Conservation (phyloP, 1,284 basidiomycete genomes). For the Cutaneotrichosporon dermatis region DNA sequence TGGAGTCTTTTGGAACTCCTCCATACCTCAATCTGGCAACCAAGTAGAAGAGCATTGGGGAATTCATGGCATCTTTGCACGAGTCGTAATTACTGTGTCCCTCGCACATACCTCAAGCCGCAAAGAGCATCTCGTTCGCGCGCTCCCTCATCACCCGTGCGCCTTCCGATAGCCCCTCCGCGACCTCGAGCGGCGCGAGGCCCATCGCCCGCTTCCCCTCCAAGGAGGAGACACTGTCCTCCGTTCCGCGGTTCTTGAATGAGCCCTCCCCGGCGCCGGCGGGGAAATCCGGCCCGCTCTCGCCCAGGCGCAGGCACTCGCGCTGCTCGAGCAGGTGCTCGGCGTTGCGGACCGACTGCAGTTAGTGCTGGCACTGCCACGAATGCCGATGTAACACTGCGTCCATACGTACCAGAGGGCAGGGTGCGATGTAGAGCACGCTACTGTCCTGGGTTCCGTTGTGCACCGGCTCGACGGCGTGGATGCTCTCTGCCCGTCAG, state of each 20-base stretch:
- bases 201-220: constrained; percentile 51
- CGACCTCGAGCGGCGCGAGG: constrained; percentile 25
- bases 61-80: no score
- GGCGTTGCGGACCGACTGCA: constrained; percentile 57
- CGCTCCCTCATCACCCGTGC: constrained; percentile 19
- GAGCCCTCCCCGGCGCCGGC: constrained; percentile 63
- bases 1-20: no score
- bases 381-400: no score
- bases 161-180: constrained; percentile 4
- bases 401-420: constrained; percentile 52
- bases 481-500: constrained; percentile 53
- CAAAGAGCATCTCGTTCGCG: constrained; percentile 1
- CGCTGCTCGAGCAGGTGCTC: constrained; percentile 61
- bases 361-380: background rate
- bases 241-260: constrained; percentile 55
- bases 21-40: no score
- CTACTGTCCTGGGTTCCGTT: constrained; percentile 61
- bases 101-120: no score
- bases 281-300: constrained; percentile 69
- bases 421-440: constrained; percentile 73
- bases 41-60: no score
- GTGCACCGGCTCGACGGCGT: constrained; percentile 65
- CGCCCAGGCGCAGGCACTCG: constrained; percentile 55
- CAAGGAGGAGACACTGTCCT: constrained; percentile 51
- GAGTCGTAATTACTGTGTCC: no score